Percentiles rank a stretch among this genome's conserved stretches.
Conservation (phyloP, 352 stramenopile species). For the Pythium vanterpoolii region DNA sequence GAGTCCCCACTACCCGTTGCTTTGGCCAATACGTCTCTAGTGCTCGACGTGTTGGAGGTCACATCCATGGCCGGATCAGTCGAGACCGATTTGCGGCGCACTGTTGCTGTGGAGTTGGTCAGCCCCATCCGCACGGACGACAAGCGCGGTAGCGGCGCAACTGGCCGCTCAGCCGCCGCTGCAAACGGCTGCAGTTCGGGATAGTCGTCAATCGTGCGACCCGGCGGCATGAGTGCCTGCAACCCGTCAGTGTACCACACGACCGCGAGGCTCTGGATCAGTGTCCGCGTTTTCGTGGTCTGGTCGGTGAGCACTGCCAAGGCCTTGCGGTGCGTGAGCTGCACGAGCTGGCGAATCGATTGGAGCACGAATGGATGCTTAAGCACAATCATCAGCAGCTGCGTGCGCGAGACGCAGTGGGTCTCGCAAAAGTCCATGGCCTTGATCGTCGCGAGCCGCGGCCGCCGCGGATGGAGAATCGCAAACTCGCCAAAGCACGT, state of each 20-base stretch:
- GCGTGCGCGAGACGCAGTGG: conserved; percentile 50
- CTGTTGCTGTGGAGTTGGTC: not conserved
- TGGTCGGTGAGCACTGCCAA: conserved; percentile 53
- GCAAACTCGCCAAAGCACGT: conserved; percentile 82
- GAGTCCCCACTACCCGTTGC: not conserved
- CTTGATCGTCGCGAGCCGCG: conserved; percentile 70
- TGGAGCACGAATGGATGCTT: conserved; percentile 56
- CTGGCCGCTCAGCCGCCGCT: not conserved
- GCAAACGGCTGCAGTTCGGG: conserved; percentile 50
- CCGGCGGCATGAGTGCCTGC: conserved; percentile 38
- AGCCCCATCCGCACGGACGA: conserved; percentile 12
- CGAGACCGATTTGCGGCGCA: conserved; percentile 13
- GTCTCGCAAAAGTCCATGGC: conserved; percentile 80
- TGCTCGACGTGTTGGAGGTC: no score
- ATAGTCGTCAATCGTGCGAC: conserved; percentile 27
- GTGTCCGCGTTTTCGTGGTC: conserved; percentile 47
- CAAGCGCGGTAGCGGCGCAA: not conserved
- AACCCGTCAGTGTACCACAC: conserved; percentile 61
- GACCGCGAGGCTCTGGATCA: conserved; percentile 59
- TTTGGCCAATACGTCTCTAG: not conserved
- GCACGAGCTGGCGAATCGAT: conserved; percentile 51
- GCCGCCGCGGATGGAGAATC: conserved; percentile 66
- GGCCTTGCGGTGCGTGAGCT: conserved; percentile 52
- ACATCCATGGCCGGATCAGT: not conserved
- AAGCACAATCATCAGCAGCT: conserved; percentile 47